Evolutionary conservation across 2,329 filamentous ascomycete genomes (phyloP), one percentile per base, ranked within the genome.

Genomic region (Pezicula neosporulosa): DNA sequence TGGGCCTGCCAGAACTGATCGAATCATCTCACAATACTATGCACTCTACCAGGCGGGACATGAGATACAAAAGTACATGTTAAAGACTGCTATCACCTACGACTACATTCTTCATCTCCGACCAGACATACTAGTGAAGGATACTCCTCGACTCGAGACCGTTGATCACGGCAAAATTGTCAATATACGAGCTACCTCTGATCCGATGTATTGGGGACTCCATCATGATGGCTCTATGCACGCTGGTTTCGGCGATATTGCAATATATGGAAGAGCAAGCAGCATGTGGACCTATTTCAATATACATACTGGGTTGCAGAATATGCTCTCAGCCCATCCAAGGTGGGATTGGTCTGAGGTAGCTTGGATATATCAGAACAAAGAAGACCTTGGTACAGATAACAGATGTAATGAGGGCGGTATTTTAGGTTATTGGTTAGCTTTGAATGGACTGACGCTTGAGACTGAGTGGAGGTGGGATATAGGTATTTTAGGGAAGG

Each of bases 281-380:
- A 16, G 27, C n/a, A 47, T 47, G 44, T 47, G 44, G 44, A 35
- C 44, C 10, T 47, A 47, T 38, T 24, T 47, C 18, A 47, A 47
- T 12, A 47, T 47, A 16, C 35, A 47, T 24, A 36, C 27, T 21
- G 44, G 44, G 6, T 12, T 47, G 4, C n/a, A 35, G n/a, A 15
- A 27, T 13, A 47, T 47, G 44, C 28, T 47, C 4, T 44, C 42
- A 10, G 19, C 42, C n/a, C 8, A 28, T 2, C 42, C 42, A 13
- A 44, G 13, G 13, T 44, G 42, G 42, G 42, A 44, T 28, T 44
- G 42, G 42, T 21, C 42, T 5, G 42, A 28, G n/a, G 27, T 44
- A 5, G 6, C 27, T 21, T 6, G 27, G 4, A 28, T 28, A 18
- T 8, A 21, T 44, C 42, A 44, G 15, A 10, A 21, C 16, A 9